phyloP scores from a whole-genome alignment of 176 grass and related monocot species.

The Carex cristatella region DNA sequence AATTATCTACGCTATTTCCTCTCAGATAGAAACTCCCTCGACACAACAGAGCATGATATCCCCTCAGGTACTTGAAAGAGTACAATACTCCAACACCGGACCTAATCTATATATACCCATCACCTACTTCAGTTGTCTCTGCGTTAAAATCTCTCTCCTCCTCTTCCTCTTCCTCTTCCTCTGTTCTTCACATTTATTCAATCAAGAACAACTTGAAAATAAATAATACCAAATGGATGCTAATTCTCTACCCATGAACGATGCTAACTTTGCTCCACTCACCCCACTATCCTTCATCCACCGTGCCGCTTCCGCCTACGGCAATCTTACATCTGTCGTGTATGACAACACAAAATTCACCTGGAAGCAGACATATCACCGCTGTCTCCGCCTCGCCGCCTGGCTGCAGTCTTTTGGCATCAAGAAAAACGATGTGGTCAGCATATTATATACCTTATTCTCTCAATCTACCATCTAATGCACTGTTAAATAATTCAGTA shows the following conservation, averaged over 20 bases:
- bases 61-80: no score
- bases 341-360: slow-evolving; percentile 37
- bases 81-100: no score
- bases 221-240: slow-evolving; percentile 31
- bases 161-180: background rate
- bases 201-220: background rate
- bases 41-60: no score
- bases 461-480: background rate
- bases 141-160: background rate
- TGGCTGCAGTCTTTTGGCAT: slow-evolving; percentile 31
- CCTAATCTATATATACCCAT: background rate
- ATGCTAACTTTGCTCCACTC: slow-evolving; percentile 34
- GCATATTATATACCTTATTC: background rate
- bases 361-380: slow-evolving; percentile 39
- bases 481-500: background rate
- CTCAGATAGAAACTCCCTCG: no score
- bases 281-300: slow-evolving; percentile 49
- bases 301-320: slow-evolving; percentile 38
- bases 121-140: background rate
- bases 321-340: slow-evolving; percentile 35
- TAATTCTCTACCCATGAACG: slow-evolving; percentile 18
- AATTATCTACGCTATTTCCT: background rate
- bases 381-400: slow-evolving; percentile 44
- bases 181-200: background rate
- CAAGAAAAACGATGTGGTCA: slow-evolving; percentile 46